Evolutionary conservation across 1,139 yeast species (phyloP).

Genomic region (Saccharomyces hybrid): DNA sequence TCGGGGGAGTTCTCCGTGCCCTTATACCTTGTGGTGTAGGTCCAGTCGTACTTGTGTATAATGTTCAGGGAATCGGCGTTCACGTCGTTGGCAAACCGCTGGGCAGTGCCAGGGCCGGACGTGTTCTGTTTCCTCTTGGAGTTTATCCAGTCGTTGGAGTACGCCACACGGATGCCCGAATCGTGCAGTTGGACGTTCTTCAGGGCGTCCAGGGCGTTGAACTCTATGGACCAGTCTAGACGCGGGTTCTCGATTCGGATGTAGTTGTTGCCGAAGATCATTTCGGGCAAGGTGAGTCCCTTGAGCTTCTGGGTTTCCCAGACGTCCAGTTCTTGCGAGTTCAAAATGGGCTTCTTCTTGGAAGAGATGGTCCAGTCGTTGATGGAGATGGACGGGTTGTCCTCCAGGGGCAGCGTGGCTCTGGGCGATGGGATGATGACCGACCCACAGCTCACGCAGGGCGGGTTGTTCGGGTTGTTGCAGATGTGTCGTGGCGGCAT

Average conservation of each 20-base stretch:
- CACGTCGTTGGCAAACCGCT: slow-evolving; percentile 13
- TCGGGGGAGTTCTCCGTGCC: slow-evolving; percentile 41
- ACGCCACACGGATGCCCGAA: slow-evolving; percentile 58
- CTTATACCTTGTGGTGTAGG: slow-evolving; percentile 71
- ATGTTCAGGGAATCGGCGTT: slow-evolving; percentile 43
- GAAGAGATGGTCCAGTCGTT: slow-evolving; percentile 74
- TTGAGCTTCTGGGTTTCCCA: slow-evolving; percentile 42
- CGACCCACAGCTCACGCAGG: slow-evolving; percentile 56
- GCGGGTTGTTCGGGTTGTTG: slow-evolving; percentile 35
- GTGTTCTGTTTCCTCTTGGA: slow-evolving; percentile 43
- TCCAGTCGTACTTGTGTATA: slow-evolving; percentile 91
- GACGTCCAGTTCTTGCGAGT: slow-evolving; percentile 63
- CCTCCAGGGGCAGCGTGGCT: slow-evolving; percentile 53
- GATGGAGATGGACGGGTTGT: slow-evolving; percentile 57
- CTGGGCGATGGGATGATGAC: slow-evolving; percentile 70
- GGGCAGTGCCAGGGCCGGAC: slow-evolving; percentile 19
- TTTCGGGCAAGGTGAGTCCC: slow-evolving; percentile 85
- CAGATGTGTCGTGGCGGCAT: slow-evolving; percentile 20
- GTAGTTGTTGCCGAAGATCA: slow-evolving; percentile 89
- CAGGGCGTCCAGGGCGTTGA: slow-evolving; percentile 76
- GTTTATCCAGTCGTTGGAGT: slow-evolving; percentile 81
- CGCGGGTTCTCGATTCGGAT: slow-evolving; percentile 43
- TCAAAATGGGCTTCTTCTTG: slow-evolving; percentile 67
- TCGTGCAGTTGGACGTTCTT: slow-evolving; percentile 52
- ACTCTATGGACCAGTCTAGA: slow-evolving; percentile 44